A percentile compares a stretch with the other conserved stretches of the same genome.
Conservation (phyloP, 164 flowering plant species). For the Vitis riparia region DNA sequence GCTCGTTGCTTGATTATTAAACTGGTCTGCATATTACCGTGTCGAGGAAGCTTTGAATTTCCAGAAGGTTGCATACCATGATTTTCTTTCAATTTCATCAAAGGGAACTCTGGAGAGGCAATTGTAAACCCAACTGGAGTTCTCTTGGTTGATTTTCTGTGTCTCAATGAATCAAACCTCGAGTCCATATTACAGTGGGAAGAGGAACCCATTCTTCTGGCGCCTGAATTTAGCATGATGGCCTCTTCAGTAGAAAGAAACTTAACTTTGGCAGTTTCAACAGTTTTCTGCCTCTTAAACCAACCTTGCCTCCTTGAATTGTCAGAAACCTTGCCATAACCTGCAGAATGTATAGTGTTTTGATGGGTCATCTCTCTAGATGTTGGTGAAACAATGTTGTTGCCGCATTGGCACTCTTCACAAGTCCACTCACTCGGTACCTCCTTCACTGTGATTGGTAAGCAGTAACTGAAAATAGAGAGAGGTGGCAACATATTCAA, state of each 20-base stretch:
- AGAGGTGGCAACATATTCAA: background rate
- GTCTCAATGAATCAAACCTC: background rate
- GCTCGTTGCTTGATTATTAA: background rate
- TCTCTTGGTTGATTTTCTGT: background rate
- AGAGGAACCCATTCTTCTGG: background rate
- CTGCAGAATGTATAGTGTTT: background rate
- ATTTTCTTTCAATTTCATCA: background rate
- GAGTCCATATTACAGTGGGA: background rate
- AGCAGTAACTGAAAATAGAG: conserved; percentile 37
- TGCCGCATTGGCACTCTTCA: conserved; percentile 20
- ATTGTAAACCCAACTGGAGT: background rate
- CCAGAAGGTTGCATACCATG: background rate
- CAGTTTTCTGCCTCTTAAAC: conserved; percentile 10
- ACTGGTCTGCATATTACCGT: background rate
- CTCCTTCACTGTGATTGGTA: background rate
- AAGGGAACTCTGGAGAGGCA: background rate
- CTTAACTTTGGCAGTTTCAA: conserved; percentile 27
- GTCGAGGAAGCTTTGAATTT: background rate
- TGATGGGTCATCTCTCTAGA: background rate
- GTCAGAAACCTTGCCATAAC: background rate
- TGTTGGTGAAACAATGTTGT: background rate
- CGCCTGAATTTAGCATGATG: conserved; percentile 21
- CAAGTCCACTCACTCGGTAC: conserved; percentile 28
- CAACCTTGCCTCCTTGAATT: background rate
- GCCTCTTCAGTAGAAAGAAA: conserved; percentile 25